Conservation (phyloP, 441 rosid species). For the Gossypium gossypioides region DNA sequence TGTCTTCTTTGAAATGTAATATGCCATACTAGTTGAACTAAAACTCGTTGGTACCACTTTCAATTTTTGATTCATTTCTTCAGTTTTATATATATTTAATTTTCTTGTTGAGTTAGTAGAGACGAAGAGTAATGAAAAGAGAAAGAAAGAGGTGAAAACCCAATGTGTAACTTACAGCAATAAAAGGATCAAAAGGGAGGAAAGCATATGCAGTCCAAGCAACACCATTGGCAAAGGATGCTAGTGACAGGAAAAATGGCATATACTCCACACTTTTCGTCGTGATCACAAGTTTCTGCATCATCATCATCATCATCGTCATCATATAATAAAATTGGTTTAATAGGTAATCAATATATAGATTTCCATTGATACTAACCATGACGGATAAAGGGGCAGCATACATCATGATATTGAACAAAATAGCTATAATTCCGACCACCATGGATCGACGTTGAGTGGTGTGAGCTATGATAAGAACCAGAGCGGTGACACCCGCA, state of each 20-base stretch:
- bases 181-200: slow-evolving; percentile 58
- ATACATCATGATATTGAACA: slow-evolving; percentile 68
- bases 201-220: slow-evolving; percentile 72
- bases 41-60: not conserved
- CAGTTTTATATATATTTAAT: not conserved
- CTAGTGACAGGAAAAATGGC: slow-evolving; percentile 70
- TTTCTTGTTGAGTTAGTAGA: not conserved
- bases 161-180: slow-evolving; percentile 33
- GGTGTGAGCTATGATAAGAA: slow-evolving; percentile 40
- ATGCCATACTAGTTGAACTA: too few relatives aligned
- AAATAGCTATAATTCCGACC: slow-evolving; percentile 51
- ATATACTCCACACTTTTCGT: slow-evolving; percentile 87
- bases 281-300: slow-evolving; percentile 67
- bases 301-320: not conserved
- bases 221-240: slow-evolving; percentile 53
- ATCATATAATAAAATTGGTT: too few relatives aligned
- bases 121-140: not conserved
- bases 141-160: not conserved
- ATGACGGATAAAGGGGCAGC: slow-evolving; percentile 74
- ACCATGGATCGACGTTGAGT: slow-evolving; percentile 35
- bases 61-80: not conserved
- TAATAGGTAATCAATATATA: not conserved
- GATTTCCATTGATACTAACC: slow-evolving; percentile 31
- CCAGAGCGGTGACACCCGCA: slow-evolving; percentile 22
- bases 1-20: too few relatives aligned